These are phyloP conservation scores for Xylaria sp. DNA, from an alignment of 2,329 filamentous ascomycete species.

Conservation along the genomic window DNA sequence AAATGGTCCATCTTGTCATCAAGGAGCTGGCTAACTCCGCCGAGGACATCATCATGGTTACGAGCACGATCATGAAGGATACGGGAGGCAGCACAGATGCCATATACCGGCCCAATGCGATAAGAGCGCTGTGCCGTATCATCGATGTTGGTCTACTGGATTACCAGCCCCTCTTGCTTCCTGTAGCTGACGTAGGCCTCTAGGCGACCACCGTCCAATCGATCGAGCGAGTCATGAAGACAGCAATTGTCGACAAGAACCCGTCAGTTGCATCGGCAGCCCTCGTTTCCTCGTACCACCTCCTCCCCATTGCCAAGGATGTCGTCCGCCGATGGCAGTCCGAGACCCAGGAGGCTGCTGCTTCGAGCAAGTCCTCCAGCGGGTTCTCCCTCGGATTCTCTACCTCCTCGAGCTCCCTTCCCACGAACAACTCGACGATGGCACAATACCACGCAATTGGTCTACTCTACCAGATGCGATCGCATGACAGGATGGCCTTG, in stretches of 20 bases:
- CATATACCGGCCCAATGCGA: constrained; percentile 91
- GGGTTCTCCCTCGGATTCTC: constrained; percentile 91
- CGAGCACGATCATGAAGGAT: constrained; percentile 99
- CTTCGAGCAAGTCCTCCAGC: constrained; percentile 78
- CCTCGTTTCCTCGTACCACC: constrained; percentile 93
- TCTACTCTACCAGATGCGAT: constrained; percentile 94
- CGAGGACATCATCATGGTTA: constrained; percentile 99
- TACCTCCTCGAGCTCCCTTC: constrained; percentile 65
- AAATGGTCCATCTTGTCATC: constrained; percentile 98
- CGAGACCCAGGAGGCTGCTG: constrained; percentile 94
- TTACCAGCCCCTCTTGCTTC: neutral
- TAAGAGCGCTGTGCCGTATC: constrained; percentile 89
- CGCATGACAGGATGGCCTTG: constrained; percentile 94
- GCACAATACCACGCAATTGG: constrained; percentile 98
- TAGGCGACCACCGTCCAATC: constrained; percentile 92
- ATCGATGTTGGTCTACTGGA: constrained; percentile 66
- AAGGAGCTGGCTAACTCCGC: constrained; percentile 95
- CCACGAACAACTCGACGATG: constrained; percentile 94
- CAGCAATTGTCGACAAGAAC: constrained; percentile 97
- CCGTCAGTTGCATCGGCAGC: constrained; percentile 95
- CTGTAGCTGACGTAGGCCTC: constrained; percentile 17
- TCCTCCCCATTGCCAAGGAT: constrained; percentile 91
- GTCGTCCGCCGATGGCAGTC: constrained; percentile 97
- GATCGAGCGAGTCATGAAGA: constrained; percentile 98
- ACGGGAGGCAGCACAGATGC: constrained; percentile 92